phyloP scores from a whole-genome alignment of 2,329 filamentous ascomycete genomes.

The Trichoderma polysporum region DNA sequence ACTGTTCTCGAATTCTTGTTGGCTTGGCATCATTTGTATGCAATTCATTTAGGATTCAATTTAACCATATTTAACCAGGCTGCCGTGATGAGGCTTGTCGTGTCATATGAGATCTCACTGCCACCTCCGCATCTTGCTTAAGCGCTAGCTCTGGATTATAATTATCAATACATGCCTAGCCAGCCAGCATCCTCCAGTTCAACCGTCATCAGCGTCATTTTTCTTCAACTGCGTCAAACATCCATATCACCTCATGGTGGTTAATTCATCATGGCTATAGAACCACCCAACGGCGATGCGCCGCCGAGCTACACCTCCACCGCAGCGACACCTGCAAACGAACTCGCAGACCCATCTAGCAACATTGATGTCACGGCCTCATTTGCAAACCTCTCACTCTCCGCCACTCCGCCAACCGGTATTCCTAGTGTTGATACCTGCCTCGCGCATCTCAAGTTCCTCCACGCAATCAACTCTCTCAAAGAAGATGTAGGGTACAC shows the following conservation, averaged over 20 bases:
- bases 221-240: not conserved
- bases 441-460: slow-evolving; percentile 71
- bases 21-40: not conserved
- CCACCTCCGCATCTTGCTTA: not conserved
- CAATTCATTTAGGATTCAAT: no score
- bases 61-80: no score
- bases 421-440: slow-evolving; percentile 49
- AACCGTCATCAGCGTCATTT: not conserved
- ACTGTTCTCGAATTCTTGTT: not conserved
- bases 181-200: not conserved
- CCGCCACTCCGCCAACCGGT: not conserved
- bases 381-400: slow-evolving; percentile 15
- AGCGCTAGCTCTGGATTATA: not conserved
- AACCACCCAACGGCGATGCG: not conserved
- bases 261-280: not conserved
- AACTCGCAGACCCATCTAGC: not conserved
- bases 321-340: not conserved
- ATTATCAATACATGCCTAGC: not conserved
- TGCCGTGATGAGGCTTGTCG: no score
- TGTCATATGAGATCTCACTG: not conserved
- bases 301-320: slow-evolving; percentile 1
- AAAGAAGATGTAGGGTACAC: slow-evolving; percentile 67
- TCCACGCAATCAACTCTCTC: slow-evolving; percentile 65
- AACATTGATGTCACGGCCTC: slow-evolving; percentile 10
- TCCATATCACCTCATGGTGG: not conserved